A percentile compares a stretch with the other conserved stretches of the same genome.
These are phyloP conservation scores for Auriscalpium vulgare DNA, from an alignment of 768 basidiomycete genomes.

Conservation along the genomic window DNA sequence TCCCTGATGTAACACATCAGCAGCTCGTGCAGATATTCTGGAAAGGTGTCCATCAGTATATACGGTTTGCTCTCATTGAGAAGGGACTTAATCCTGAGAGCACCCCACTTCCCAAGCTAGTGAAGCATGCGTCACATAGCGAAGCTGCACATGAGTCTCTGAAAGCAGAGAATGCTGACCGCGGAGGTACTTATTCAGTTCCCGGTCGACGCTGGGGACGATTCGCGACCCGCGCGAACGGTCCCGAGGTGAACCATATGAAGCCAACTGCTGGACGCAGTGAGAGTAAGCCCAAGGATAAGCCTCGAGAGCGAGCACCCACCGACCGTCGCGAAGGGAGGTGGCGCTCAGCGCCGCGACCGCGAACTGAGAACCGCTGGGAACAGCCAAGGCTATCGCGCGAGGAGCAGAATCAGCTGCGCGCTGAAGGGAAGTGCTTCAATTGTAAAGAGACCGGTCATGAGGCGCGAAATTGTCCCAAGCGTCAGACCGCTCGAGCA, in stretches of 20 bases:
- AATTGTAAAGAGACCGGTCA: not conserved
- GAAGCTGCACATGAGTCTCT: not conserved
- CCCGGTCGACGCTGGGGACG: not conserved
- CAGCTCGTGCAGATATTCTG: conserved; percentile 10
- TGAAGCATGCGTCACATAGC: not conserved
- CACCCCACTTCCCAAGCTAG: not conserved
- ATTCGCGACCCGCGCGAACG: not conserved
- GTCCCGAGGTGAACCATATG: not conserved
- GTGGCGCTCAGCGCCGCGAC: too few species aligned
- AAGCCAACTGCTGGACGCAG: not conserved
- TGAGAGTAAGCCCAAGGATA: not conserved
- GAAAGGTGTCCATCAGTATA: conserved; percentile 7
- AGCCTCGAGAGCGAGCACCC: too few species aligned
- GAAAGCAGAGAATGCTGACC: not conserved
- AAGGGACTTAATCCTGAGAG: conserved; percentile 7
- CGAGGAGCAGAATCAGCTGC: not conserved
- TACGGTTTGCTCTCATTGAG: conserved; percentile 16
- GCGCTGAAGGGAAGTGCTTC: not conserved
- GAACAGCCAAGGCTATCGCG: too few species aligned
- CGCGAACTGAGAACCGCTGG: too few species aligned
- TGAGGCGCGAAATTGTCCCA: not conserved
- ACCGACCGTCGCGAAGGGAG: not conserved
- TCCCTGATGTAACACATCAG: conserved; percentile 8
- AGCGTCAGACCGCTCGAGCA: not conserved
- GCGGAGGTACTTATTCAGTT: not conserved